phyloP scores from a whole-genome alignment of 768 basidiomycete species.

The Lactarius sanguifluus region DNA sequence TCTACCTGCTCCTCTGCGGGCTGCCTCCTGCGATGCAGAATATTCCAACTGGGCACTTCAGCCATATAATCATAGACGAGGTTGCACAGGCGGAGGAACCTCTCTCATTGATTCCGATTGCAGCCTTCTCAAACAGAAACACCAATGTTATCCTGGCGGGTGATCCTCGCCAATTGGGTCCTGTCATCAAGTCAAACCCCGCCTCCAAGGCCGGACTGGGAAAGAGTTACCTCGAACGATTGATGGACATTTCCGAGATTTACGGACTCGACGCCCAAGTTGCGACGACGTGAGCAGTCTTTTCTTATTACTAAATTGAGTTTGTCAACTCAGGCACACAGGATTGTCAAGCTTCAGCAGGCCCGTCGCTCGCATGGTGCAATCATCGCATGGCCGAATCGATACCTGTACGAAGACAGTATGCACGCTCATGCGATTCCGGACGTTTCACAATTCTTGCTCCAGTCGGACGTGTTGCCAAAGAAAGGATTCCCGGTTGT shows the following conservation, averaged over 20 bases:
- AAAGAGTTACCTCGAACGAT: slow-evolving; percentile 39
- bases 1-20: slow-evolving; percentile 57
- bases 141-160: slow-evolving; percentile 43
- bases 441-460: slow-evolving; percentile 32
- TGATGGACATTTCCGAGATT: slow-evolving; percentile 36
- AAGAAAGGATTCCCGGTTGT: slow-evolving; percentile 36
- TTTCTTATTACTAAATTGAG: neutral
- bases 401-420: slow-evolving; percentile 40
- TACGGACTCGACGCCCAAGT: slow-evolving; percentile 33
- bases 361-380: slow-evolving; percentile 33
- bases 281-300: slow-evolving; percentile 37
- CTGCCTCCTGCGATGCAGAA: slow-evolving; percentile 49
- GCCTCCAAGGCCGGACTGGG: slow-evolving; percentile 35
- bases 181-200: slow-evolving; percentile 37
- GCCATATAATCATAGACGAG: slow-evolving; percentile 63
- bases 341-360: slow-evolving; percentile 24
- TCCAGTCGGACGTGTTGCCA: slow-evolving; percentile 35
- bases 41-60: slow-evolving; percentile 53
- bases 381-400: slow-evolving; percentile 59
- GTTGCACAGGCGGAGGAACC: slow-evolving; percentile 66
- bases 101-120: slow-evolving; percentile 49
- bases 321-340: slow-evolving; percentile 16
- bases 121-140: slow-evolving; percentile 34
- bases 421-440: slow-evolving; percentile 36
- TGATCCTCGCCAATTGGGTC: slow-evolving; percentile 41